Evolutionary conservation across 352 stramenopile species (phyloP).

Genomic region (Phytophthora boehmeriae): DNA sequence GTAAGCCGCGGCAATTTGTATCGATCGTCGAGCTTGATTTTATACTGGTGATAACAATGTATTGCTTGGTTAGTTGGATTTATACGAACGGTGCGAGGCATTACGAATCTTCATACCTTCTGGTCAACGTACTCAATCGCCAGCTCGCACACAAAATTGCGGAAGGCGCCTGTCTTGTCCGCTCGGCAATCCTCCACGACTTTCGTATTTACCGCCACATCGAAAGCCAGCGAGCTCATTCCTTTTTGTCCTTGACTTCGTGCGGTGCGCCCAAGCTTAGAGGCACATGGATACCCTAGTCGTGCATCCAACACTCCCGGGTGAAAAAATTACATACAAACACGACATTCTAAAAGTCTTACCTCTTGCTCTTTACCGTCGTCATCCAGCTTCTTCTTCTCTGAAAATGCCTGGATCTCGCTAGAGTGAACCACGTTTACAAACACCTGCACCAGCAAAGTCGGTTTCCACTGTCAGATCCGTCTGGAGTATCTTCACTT

Average conservation of each 20-base stretch:
- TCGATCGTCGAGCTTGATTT: conserved; percentile 72
- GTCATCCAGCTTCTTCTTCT: conserved; percentile 80
- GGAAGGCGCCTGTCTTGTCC: conserved; percentile 73
- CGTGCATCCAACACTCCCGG: not conserved
- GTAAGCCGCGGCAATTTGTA: conserved; percentile 80
- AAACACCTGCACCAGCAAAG: conserved; percentile 55
- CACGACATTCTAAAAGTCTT: no score
- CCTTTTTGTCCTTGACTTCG: conserved; percentile 82
- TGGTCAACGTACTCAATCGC: conserved; percentile 85
- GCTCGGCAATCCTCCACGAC: conserved; percentile 67
- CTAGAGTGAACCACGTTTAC: conserved; percentile 77
- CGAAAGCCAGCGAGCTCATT: conserved; percentile 62
- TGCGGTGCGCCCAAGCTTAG: conserved; percentile 72
- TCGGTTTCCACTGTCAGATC: no score
- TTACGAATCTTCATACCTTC: conserved; percentile 46
- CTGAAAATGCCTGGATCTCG: conserved; percentile 78
- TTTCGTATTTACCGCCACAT: conserved; percentile 82
- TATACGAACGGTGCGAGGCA: not conserved
- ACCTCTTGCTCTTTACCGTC: conserved; percentile 81
- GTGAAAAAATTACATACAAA: no score
- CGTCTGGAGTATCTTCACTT: no score
- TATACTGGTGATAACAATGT: conserved; percentile 45
- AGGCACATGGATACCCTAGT: conserved; percentile 76
- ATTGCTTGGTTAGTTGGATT: not conserved
- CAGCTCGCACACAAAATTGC: conserved; percentile 85